Percentiles rank a stretch among this genome's conserved stretches.
These are phyloP conservation scores for Protomyces inundatus DNA, from an alignment of 1,139 yeast genomes.

Conservation along the genomic window DNA sequence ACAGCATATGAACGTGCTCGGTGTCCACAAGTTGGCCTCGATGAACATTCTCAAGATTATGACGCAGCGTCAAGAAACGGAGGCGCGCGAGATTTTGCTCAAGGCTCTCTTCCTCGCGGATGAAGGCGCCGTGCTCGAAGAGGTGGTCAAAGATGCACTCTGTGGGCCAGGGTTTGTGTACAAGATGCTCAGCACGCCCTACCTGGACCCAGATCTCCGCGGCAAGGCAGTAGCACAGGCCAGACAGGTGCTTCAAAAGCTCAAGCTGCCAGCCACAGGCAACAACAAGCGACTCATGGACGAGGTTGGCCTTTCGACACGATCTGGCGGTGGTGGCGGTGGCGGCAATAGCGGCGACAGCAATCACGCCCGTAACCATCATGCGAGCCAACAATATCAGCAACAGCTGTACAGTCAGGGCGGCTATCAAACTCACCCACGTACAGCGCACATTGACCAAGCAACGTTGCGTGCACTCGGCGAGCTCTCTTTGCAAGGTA, in stretches of 20 bases:
- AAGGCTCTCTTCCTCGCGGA: constrained; percentile 50
- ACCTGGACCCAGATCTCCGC: constrained; percentile 39
- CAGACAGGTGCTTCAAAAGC: constrained; percentile 53
- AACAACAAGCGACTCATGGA: constrained; percentile 84
- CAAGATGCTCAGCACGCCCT: constrained; percentile 67
- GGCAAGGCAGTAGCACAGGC: constrained; percentile 28
- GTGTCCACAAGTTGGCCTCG: constrained; percentile 83
- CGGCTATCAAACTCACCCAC: background rate
- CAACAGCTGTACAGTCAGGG: background rate
- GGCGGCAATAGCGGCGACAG: too few species aligned
- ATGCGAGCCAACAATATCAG: background rate
- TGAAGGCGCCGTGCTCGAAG: constrained; percentile 42
- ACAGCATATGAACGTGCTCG: constrained; percentile 58
- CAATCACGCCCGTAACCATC: background rate
- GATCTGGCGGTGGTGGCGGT: background rate
- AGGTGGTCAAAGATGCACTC: constrained; percentile 54
- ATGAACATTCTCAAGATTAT: constrained; percentile 75
- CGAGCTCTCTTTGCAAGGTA: constrained; percentile 9
- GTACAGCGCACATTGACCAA: constrained; percentile 4
- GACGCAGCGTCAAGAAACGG: constrained; percentile 57
- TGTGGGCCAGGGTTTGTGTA: constrained; percentile 83
- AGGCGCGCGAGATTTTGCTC: constrained; percentile 59
- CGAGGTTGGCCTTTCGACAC: constrained; percentile 66
- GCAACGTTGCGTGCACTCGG: constrained; percentile 23
- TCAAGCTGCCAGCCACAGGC: constrained; percentile 56